Base-by-base conservation (phyloP, 176 grass and related monocot genomes). In the Aegilops bicornis region DNA sequence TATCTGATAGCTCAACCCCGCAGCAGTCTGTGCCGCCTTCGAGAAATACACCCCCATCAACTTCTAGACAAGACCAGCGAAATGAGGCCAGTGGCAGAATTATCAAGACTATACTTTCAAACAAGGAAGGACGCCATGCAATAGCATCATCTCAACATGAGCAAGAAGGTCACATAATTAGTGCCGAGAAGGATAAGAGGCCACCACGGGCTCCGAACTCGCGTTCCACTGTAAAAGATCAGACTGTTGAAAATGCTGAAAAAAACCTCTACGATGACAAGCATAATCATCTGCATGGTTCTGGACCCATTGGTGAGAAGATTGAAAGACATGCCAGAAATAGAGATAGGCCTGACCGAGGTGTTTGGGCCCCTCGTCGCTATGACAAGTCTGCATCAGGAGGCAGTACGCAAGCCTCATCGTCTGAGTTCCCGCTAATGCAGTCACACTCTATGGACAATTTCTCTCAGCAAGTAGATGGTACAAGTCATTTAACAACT, bases 261-360 rank as follows among this genome's bases (percentile, higher is more conserved):
- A 96, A 92, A 91, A 89, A 68, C 70, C 72, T 91, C 64, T 79
- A 83, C 71, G 92, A 94, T 76, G 93, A 89, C 36, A 97, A 91
- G 78, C 81, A 60, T 79, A 86, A 82, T 77, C 78, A 83, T 87
- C 32, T 76, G 45, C 92, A 90, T 60, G 69, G 91, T 45, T 89
- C 87, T 91, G 70, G 73, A 71, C 60, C 89, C 10, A 77, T 65
- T 25, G 63, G 45, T 48, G 97, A 97, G 68, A 99, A 93, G 77
- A 86, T 80, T 69, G 94, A 97, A 71, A 97, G 87, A 68, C 91
- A 89, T 54, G 82, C 86, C 45, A 94, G 94, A 77, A 93, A 94
- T 86, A 96, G 90, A 94, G 97, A 99, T 61, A 96, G 90, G 80
- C 90, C 92, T 61, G 97, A 96, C 87, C 90, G 91, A 78, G 89